These are phyloP conservation scores for Microdochium trichocladiopsis DNA, from an alignment of 2,329 filamentous ascomycete genomes.

Conservation along the genomic window DNA sequence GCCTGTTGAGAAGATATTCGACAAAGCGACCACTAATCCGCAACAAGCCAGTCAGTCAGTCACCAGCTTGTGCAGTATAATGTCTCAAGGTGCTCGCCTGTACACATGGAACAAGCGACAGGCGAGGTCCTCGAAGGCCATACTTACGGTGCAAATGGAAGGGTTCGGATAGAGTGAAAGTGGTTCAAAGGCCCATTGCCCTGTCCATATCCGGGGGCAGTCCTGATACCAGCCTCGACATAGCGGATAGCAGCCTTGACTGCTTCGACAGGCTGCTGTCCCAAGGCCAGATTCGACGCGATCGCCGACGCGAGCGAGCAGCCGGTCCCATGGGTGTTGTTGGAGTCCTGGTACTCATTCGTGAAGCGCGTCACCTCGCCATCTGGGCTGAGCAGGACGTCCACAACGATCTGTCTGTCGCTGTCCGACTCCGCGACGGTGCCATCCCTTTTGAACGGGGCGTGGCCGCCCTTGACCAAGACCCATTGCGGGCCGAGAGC, in stretches of 20 bases:
- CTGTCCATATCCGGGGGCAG: conserved; percentile 53
- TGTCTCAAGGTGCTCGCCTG: too few species aligned
- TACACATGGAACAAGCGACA: too few species aligned
- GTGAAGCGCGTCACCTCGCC: conserved; percentile 55
- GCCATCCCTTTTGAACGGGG: conserved; percentile 64
- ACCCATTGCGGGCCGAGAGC: conserved; percentile 70
- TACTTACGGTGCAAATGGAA: conserved; percentile 61
- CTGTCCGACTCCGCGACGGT: conserved; percentile 48
- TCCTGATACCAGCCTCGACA: conserved; percentile 63
- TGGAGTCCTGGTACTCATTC: conserved; percentile 63
- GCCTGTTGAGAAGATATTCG: conserved; percentile 70
- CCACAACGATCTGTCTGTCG: conserved; percentile 62
- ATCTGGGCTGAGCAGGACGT: conserved; percentile 63
- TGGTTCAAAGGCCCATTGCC: conserved; percentile 72
- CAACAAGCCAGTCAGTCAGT: too few species aligned
- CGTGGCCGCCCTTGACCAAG: conserved; percentile 83
- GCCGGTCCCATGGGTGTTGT: conserved; percentile 89
- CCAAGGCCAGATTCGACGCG: conserved; percentile 62
- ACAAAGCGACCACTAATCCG: conserved; percentile 63
- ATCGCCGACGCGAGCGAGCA: conserved; percentile 87
- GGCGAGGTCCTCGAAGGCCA: too few species aligned
- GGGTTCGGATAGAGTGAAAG: conserved; percentile 62
- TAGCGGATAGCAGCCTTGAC: conserved; percentile 66
- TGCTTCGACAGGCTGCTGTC: conserved; percentile 46
- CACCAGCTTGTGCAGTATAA: neutral